Base-by-base conservation (phyloP, 768 basidiomycete genomes). In the Pisolithus albus region DNA sequence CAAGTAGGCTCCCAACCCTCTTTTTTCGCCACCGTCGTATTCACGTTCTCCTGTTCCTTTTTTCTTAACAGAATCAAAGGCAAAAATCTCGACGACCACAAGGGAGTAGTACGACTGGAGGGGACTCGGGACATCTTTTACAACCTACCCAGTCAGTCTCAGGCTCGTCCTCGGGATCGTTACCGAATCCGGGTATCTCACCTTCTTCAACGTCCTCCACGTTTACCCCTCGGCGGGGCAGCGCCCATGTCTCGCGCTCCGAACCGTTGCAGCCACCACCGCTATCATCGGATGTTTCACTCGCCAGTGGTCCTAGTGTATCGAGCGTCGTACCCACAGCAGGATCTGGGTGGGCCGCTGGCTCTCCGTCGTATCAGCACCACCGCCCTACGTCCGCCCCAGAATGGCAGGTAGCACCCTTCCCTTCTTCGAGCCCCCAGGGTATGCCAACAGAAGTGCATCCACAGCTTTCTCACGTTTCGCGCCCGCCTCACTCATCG, bases 31-130 rank as follows among this genome's bases (percentile, higher is more conserved):
- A 21, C 53, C 52, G 48, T 44, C 30, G 21, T 24, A 50, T 47
- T 53, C 61, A 60, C 18, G 7, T 45, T 54, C 63, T 63, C 58
- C 26, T 56, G 5, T 34, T 48, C 15, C 16, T 26, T 23, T n/a
- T 44, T 13, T 23, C 24, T 26, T 28, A 55, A 49, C 57, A 91
- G 89, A 92, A 92, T 65, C 88, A 92, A 64, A 81, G 88, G 55
- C 89, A 92, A 72, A 92, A 92, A 64, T 86, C 88, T 11, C 77
- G 87, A 60, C 83, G 85, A 36, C 88, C 88, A 19, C 82, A 82
- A 48, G 77, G 74, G 53, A 23, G 46, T 6, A 21, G 18, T 15
- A 5, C 34, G 13, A 34, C 34, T 32, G 46, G 46, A 16, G 46
- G 34, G 23, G 81, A 84, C 52, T 75, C 78, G 51, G 66, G 73